Evolutionary conservation across 257 asterid genomes (phyloP).

Genomic region (Asclepias syriaca): DNA sequence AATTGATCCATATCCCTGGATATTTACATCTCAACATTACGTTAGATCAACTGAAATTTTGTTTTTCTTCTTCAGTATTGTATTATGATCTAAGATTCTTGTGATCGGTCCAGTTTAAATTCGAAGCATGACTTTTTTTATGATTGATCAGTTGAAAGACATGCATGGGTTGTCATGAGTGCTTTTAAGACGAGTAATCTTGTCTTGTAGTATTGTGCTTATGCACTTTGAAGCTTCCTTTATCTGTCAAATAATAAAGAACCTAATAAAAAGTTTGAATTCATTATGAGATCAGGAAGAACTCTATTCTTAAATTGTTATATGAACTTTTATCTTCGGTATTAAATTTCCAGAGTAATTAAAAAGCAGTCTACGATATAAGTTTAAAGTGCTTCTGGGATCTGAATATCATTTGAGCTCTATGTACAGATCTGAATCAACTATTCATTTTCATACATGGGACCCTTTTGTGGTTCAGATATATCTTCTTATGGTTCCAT

Average conservation of each 20-base stretch:
- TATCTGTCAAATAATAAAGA: neutral
- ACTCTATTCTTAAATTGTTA: neutral
- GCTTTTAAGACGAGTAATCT: neutral
- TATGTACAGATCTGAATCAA: neutral
- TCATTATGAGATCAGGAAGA: neutral
- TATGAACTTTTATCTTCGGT: neutral
- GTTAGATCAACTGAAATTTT: neutral
- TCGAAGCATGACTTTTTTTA: neutral
- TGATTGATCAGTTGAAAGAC: neutral
- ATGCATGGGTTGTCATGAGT: neutral
- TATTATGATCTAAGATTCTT: neutral
- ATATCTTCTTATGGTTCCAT: neutral
- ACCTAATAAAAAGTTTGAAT: neutral
- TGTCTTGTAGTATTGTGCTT: neutral
- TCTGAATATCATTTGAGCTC: neutral
- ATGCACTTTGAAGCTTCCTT: neutral
- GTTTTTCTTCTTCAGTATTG: neutral
- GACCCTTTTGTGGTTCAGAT: slow-evolving; percentile 2
- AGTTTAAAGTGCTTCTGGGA: neutral
- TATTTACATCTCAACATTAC: neutral
- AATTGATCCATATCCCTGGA: slow-evolving; percentile 10
- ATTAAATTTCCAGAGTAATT: neutral
- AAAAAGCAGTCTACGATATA: neutral
- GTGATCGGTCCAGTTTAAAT: neutral
- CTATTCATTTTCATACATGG: neutral